Base-by-base conservation (phyloP, 345 rosid species). In the Citropsis articulata region DNA sequence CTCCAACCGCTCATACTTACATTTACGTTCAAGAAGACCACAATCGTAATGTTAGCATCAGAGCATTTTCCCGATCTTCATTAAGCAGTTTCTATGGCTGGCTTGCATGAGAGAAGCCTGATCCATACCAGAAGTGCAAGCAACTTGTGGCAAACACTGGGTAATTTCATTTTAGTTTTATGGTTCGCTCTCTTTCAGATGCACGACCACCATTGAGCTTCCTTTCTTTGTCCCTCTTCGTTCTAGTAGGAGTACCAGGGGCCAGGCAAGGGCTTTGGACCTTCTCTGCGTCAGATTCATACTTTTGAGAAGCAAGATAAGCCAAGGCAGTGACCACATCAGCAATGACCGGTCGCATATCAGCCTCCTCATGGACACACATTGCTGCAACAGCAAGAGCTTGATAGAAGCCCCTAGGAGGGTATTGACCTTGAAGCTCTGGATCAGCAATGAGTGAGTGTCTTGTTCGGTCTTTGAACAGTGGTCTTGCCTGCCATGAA, bases 371-470 rank as follows among this genome's bases (percentile, higher is more conserved):
- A 79, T 91, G 95, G 28, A 93, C 97, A 38, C 98, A 93, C 98
- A 95, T 95, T 19, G 95, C 93, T 22, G 98, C 98, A 65, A 95
- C 90, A 14, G 98, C 93, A 56, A 95, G 97, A 66, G 97, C 98
- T 93, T 95, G 98, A 85, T 89, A 95, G 76, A 93, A 80, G 24
- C 98, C 95, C 78, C 98, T 78, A 16, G 89, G 79, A 71, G 98
- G 95, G 86, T 88, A 95, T 60, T 88, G 97, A 53, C 95, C 93
- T 72, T 90, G 93, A 65, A 95, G 92, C 82, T 84, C 70, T 6
- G 98, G 98, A 85, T 93, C 98, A 66, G 92, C 98, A 85, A 95
- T 93, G 42, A 85, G 92, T 25, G 91, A 72, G 77, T 91, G 93
- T 82, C 87, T 91, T 69, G 88, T 89, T 65, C 98, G 83, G 81